These are phyloP conservation scores for Apiospora hydei DNA, from an alignment of 2,329 filamentous ascomycete species.

Conservation along the genomic window DNA sequence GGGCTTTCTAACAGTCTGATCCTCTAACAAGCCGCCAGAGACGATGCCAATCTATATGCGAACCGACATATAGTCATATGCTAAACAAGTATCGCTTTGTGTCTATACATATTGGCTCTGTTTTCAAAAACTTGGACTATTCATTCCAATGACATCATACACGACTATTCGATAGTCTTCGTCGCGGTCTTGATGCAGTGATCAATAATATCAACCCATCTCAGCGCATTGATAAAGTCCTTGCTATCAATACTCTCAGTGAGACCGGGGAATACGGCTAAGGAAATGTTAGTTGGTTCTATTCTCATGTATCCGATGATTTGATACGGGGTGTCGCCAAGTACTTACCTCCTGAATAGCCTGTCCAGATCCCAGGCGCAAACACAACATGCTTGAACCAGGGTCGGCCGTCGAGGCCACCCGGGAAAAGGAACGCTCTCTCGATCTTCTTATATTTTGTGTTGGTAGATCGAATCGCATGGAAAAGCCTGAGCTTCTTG, in stretches of 20 bases:
- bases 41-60: neutral
- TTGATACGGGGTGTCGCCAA: neutral
- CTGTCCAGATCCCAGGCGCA: conserved; percentile 89
- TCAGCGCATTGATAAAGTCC: conserved; percentile 64
- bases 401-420: conserved; percentile 77
- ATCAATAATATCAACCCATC: conserved; percentile 67
- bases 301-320: conserved; percentile 27
- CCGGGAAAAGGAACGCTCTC: conserved; percentile 76
- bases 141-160: neutral
- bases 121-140: neutral
- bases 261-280: conserved; percentile 68
- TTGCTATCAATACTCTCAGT: conserved; percentile 67
- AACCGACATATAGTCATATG: neutral
- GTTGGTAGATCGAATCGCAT: conserved; percentile 73
- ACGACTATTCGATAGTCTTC: conserved; percentile 41
- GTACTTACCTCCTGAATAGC: conserved; percentile 77
- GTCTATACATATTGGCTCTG: neutral
- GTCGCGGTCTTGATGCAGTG: conserved; percentile 56
- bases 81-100: neutral
- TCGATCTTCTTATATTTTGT: conserved; percentile 85
- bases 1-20: neutral
- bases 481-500: conserved; percentile 69
- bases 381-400: conserved; percentile 98
- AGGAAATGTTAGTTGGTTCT: conserved; percentile 22
- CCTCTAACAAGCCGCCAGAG: neutral